Percentiles rank a stretch among this genome's conserved stretches.
phyloP scores from a whole-genome alignment of 345 rosid species.

The Excoecaria agallocha region DNA sequence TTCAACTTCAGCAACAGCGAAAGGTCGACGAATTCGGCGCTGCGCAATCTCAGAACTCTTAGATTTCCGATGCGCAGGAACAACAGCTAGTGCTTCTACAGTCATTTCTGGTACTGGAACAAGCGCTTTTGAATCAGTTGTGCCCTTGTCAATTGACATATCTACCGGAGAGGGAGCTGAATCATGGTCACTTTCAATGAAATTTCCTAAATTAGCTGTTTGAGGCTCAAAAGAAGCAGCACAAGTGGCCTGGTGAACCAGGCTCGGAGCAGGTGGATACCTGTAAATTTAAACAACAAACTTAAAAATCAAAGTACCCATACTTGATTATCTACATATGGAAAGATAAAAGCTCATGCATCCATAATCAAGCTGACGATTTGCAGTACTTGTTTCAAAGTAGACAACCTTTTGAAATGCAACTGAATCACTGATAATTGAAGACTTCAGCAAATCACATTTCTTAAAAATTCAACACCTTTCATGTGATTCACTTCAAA shows the following conservation, averaged over 20 bases:
- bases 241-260: constrained; percentile 29
- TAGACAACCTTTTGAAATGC: too few relatives aligned
- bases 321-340: neutral
- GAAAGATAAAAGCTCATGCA: neutral
- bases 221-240: constrained; percentile 37
- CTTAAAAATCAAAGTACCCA: constrained; percentile 6
- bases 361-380: neutral
- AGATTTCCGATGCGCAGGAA: constrained; percentile 63
- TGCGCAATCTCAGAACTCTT: constrained; percentile 77
- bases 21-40: constrained; percentile 97
- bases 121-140: constrained; percentile 64
- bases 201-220: constrained; percentile 40
- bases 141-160: constrained; percentile 42
- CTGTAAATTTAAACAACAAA: constrained; percentile 39
- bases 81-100: constrained; percentile 52
- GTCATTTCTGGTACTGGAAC: constrained; percentile 60
- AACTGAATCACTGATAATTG: too few relatives aligned
- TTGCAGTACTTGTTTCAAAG: too few relatives aligned
- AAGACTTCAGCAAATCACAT: too few relatives aligned
- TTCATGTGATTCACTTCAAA: neutral
- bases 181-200: constrained; percentile 77
- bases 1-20: constrained; percentile 96
- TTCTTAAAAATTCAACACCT: neutral
- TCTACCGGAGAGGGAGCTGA: constrained; percentile 65
- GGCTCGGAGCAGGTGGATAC: constrained; percentile 35